Conservation (phyloP, 2,329 filamentous ascomycete species). For the Verticillium klebahnii region DNA sequence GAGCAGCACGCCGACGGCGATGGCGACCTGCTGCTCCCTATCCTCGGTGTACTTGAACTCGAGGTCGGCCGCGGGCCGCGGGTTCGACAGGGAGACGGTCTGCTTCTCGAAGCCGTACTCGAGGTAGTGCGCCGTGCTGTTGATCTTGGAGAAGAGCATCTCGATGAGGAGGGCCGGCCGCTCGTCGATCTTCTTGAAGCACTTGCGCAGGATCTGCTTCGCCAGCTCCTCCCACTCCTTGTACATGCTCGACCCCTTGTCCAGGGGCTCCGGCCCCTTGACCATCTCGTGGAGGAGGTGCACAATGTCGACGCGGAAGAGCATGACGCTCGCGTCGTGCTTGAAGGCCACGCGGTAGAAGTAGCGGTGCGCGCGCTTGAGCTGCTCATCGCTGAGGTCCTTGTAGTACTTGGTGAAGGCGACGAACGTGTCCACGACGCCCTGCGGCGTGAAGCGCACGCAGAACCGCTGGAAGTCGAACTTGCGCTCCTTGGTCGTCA, state of each 20-base stretch:
- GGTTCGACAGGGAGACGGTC: conserved; percentile 53
- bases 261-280: conserved; percentile 76
- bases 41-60: conserved; percentile 73
- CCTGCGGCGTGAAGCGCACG: conserved; percentile 75
- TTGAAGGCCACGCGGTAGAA: conserved; percentile 95
- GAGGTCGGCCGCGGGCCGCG: conserved; percentile 72
- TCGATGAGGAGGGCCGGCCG: conserved; percentile 83
- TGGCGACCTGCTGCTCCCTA: conserved; percentile 66
- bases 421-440: conserved; percentile 84
- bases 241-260: conserved; percentile 61
- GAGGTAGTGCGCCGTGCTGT: conserved; percentile 76
- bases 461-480: conserved; percentile 90
- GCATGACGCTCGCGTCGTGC: conserved; percentile 80
- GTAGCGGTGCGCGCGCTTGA: conserved; percentile 90
- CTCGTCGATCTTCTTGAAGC: conserved; percentile 79
- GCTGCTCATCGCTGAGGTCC: conserved; percentile 72
- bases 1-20: conserved; percentile 74
- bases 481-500: conserved; percentile 74
- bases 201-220: conserved; percentile 75
- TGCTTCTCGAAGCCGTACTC: conserved; percentile 89
- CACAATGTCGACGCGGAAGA: conserved; percentile 89
- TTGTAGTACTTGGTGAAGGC: conserved; percentile 73
- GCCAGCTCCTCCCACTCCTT: conserved; percentile 90
- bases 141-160: conserved; percentile 91
- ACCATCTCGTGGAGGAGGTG: conserved; percentile 86